Evolutionary conservation across 768 basidiomycete genomes (phyloP).

Genomic region (Calocera viscosa): DNA sequence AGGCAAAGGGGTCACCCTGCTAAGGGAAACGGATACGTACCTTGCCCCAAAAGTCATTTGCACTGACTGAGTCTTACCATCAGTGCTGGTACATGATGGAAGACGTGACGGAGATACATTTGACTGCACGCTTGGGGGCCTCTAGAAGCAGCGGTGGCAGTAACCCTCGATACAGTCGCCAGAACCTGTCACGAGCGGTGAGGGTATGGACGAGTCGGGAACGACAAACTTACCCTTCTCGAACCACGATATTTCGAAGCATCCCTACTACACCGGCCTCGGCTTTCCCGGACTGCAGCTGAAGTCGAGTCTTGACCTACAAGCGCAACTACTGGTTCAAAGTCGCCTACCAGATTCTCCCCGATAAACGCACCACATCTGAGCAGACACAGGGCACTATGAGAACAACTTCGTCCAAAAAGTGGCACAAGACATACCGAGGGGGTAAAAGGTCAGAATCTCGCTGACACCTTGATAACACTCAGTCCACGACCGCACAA

Average conservation of each 20-base stretch:
- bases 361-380: slow-evolving; percentile 66
- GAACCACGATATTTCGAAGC: slow-evolving; percentile 65
- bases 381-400: slow-evolving; percentile 14
- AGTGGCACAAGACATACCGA: slow-evolving; percentile 41
- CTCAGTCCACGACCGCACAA: slow-evolving; percentile 40
- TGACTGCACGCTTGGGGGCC: slow-evolving; percentile 95
- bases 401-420: slow-evolving; percentile 7
- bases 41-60: slow-evolving; percentile 92
- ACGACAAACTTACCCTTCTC: slow-evolving; percentile 65
- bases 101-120: slow-evolving; percentile 44
- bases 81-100: neutral
- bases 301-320: slow-evolving; percentile 96
- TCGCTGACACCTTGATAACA: slow-evolving; percentile 25
- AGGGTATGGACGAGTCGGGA: neutral
- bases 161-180: slow-evolving; percentile 85
- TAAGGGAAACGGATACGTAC: slow-evolving; percentile 14
- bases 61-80: slow-evolving; percentile 38
- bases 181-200: slow-evolving; percentile 36
- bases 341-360: neutral
- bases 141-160: slow-evolving; percentile 92
- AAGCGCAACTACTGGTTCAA: neutral
- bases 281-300: slow-evolving; percentile 77
- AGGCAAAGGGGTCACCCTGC: neutral
- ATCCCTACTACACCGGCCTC: slow-evolving; percentile 68
- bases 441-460: slow-evolving; percentile 65